Evolutionary conservation across 495 filamentous ascomycete genomes (phyloP), one percentile per base, ranked within the genome.

Genomic region (Glutinoglossum americanum): DNA sequence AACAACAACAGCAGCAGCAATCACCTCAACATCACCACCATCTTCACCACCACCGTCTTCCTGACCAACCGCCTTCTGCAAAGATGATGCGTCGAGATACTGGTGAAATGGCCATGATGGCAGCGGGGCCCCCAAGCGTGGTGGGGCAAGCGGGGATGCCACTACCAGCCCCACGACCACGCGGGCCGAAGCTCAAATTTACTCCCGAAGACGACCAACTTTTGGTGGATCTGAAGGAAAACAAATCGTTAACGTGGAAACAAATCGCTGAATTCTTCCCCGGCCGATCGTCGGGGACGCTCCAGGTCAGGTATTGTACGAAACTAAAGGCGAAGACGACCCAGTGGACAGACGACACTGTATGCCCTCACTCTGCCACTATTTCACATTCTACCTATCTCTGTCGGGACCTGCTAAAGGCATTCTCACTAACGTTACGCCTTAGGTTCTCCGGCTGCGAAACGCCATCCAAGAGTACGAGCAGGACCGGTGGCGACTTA

Each of bases 241-340:
- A 89, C 60, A 90, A 89, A 66, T 84, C 83, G 62, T 75, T 95
- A 62, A 88, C 89, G 9, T 95, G 89, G 89, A 93, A 92, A 66
- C 88, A 95, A 74, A 94, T 95, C 62, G 84, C 85, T 57, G 87
- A 93, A 64, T 94, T 90, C 70, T 94, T 95, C 63, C 89, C 89
- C 8, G 89, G 88, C 11, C 73, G 89, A 53, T 87, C 85, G 45
- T 88, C 83, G 32, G 87, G 87, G 41, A 94, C 89, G 35, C 71
- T 95, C 57, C 89, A 95, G 65, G 89, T 95, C 60, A 81, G 88
- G 13, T 95, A 95, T 67, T 95, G 89, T 65, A 94, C 87, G 28
- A 94, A 92, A 68, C 71, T 94, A 59, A 94, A 92, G 69, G 85
- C 85, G 9, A 93, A 93, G 72, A 86, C 82, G 49, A 89, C 85